phyloP scores from a whole-genome alignment of 768 basidiomycete genomes.

The Kwoniella mangroviensis region DNA sequence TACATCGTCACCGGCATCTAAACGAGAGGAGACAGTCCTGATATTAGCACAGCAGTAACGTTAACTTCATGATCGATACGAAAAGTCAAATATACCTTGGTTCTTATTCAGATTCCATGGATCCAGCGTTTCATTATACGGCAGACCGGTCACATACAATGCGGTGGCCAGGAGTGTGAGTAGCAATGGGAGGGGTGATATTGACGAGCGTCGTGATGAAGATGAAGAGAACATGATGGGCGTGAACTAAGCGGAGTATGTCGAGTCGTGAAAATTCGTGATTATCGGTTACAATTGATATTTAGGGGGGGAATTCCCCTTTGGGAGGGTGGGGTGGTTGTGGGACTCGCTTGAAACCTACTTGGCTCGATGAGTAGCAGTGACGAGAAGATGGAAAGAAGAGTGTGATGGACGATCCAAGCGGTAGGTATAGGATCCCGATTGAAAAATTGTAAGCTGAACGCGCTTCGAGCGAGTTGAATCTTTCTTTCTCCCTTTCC shows the following conservation, averaged over 20 bases:
- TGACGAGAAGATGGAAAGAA: neutral
- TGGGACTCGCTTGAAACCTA: slow-evolving; percentile 1
- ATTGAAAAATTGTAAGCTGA: neutral
- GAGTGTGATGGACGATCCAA: neutral
- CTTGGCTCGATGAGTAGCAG: slow-evolving; percentile 4
- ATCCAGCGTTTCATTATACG: slow-evolving; percentile 55
- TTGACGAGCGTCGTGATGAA: slow-evolving; percentile 13
- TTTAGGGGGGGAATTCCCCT: neutral
- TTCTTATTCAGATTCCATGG: slow-evolving; percentile 58
- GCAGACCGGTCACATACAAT: slow-evolving; percentile 17
- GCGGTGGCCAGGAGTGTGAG: slow-evolving; percentile 11
- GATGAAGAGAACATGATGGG: slow-evolving; percentile 6
- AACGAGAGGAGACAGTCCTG: neutral
- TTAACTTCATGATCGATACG: neutral
- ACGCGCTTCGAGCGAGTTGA: slow-evolving; percentile 5
- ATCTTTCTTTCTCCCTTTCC: neutral
- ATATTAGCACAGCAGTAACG: slow-evolving; percentile 14
- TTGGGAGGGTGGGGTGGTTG: slow-evolving; percentile 2
- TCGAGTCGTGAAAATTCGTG: slow-evolving; percentile 1
- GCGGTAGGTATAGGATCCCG: neutral
- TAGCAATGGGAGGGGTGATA: slow-evolving; percentile 4
- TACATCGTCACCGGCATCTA: slow-evolving; percentile 55
- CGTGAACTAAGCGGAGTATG: neutral
- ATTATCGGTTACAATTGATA: neutral
- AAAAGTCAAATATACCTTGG: slow-evolving; percentile 34